These are phyloP conservation scores for Boletellus dicymbophilus DNA, from an alignment of 1,284 basidiomycete genomes.

Conservation along the genomic window DNA sequence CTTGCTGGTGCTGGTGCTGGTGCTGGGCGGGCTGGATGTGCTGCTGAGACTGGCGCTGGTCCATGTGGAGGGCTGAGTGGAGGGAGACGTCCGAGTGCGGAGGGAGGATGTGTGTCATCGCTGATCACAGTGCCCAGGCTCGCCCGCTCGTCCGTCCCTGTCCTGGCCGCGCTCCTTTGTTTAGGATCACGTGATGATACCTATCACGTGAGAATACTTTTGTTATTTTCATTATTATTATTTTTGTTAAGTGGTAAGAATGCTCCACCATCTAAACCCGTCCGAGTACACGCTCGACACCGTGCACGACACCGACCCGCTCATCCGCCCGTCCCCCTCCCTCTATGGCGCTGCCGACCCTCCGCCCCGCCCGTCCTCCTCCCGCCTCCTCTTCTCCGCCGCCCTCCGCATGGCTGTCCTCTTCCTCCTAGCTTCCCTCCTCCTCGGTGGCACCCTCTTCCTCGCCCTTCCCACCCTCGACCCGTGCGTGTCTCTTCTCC, in stretches of 20 bases:
- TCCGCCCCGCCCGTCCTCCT: slow-evolving; percentile 38
- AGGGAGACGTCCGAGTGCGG: slow-evolving; percentile 51
- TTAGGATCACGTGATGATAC: slow-evolving; percentile 21
- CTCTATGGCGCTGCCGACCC: slow-evolving; percentile 33
- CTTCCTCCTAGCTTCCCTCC: slow-evolving; percentile 67
- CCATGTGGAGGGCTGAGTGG: slow-evolving; percentile 66
- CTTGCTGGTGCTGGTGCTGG: slow-evolving; percentile 40
- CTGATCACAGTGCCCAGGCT: slow-evolving; percentile 17
- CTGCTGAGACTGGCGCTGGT: slow-evolving; percentile 51
- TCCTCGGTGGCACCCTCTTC: slow-evolving; percentile 78
- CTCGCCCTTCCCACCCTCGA: slow-evolving; percentile 79
- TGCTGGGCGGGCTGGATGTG: slow-evolving; percentile 34
- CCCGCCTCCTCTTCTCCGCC: slow-evolving; percentile 71
- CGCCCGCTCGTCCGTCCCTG: neutral
- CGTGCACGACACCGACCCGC: slow-evolving; percentile 24
- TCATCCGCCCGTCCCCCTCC: slow-evolving; percentile 37
- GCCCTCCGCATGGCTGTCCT: slow-evolving; percentile 81
- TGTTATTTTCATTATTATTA: neutral
- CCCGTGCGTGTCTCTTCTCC: slow-evolving; percentile 50
- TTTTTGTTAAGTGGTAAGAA: no score
- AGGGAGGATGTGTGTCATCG: slow-evolving; percentile 49
- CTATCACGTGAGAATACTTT: neutral
- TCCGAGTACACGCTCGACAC: slow-evolving; percentile 67
- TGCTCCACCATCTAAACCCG: slow-evolving; percentile 39
- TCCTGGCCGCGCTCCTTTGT: slow-evolving; percentile 27